Evolutionary conservation across 352 stramenopile species (phyloP).

Genomic region (Pythium periplocum): DNA sequence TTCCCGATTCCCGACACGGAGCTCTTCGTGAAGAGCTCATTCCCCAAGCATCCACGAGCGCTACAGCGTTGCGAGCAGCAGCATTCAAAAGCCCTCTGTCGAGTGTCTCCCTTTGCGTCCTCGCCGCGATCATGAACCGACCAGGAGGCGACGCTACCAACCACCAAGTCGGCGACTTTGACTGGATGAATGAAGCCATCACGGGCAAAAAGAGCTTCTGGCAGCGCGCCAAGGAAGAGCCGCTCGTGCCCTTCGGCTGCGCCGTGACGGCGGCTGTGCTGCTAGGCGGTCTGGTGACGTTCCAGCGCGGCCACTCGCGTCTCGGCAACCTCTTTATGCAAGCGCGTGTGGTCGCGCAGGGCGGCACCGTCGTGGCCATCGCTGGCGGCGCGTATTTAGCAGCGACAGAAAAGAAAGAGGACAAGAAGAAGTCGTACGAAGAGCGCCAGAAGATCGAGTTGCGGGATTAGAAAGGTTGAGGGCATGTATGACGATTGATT

Average conservation of each 20-base stretch:
- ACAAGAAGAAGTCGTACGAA: constrained; percentile 59
- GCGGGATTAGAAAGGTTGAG: constrained; percentile 23
- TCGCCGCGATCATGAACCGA: constrained; percentile 9
- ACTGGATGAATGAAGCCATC: constrained; percentile 53
- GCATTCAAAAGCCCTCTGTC: no score
- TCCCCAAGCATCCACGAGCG: neutral
- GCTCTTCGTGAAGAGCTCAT: neutral
- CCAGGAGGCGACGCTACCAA: constrained; percentile 4
- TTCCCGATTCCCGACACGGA: neutral
- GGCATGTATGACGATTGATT: no score
- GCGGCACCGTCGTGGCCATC: constrained; percentile 62
- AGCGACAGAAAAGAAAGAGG: constrained; percentile 38
- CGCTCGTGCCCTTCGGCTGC: constrained; percentile 71
- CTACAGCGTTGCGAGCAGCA: neutral
- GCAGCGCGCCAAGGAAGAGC: constrained; percentile 63
- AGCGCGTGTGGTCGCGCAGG: constrained; percentile 66
- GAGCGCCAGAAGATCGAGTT: constrained; percentile 68
- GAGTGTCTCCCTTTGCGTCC: no score
- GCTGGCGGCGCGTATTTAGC: constrained; percentile 39
- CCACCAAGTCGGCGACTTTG: constrained; percentile 48
- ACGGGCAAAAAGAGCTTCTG: constrained; percentile 61
- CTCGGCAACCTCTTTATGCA: constrained; percentile 84
- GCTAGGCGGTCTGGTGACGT: constrained; percentile 61
- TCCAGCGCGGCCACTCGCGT: constrained; percentile 66
- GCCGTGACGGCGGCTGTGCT: constrained; percentile 58